Evolutionary conservation across 176 grass and related monocot species (phyloP).

Genomic region (Aegilops bicornis): DNA sequence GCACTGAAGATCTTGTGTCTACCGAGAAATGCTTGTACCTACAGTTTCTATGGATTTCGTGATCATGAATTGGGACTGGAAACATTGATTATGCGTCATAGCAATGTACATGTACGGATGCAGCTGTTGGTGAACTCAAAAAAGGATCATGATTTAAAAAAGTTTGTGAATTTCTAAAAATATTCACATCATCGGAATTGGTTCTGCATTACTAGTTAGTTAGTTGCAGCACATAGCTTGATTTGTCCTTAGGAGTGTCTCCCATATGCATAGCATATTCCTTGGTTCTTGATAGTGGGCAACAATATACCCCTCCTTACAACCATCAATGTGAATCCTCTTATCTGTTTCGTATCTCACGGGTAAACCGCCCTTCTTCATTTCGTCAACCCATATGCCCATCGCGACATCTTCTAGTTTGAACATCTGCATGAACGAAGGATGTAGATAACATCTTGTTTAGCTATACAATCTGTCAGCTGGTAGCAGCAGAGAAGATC

Average conservation of each 20-base stretch:
- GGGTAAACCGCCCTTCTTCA: conserved; percentile 58
- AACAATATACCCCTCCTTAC: conserved; percentile 65
- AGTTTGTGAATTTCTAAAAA: neutral
- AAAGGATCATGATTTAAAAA: too few species aligned
- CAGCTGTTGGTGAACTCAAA: neutral
- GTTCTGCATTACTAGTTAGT: neutral
- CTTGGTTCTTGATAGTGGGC: conserved; percentile 94
- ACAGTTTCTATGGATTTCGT: neutral
- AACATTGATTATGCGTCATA: neutral
- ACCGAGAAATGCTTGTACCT: neutral
- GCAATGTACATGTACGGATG: neutral
- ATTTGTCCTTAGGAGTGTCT: conserved; percentile 58
- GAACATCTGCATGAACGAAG: conserved; percentile 70
- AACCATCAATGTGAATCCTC: conserved; percentile 66
- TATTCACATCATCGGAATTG: neutral
- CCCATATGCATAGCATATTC: conserved; percentile 84
- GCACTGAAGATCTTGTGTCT: neutral
- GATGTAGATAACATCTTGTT: conserved; percentile 21
- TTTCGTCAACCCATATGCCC: conserved; percentile 85
- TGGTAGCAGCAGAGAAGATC: conserved; percentile 4
- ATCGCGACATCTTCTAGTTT: conserved; percentile 99
- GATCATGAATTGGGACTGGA: neutral
- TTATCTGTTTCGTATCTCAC: conserved; percentile 74
- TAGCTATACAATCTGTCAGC: conserved; percentile 15
- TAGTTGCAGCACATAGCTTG: conserved; percentile 61